Conservation (phyloP, 164 flowering plant species). For the Magnolia kwangsiensis region DNA sequence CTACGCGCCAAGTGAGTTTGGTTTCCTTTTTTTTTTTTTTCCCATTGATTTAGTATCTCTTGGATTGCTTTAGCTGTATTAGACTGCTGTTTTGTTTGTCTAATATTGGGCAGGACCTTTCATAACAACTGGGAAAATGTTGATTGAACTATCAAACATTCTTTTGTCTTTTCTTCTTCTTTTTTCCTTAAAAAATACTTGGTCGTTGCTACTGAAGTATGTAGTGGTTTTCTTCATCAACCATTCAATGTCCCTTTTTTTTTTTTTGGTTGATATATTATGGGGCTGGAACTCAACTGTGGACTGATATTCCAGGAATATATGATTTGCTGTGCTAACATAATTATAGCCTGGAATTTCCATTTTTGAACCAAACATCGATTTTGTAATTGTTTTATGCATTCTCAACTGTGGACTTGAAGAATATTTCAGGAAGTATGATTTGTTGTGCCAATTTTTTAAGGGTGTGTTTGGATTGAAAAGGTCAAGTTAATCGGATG, state of each 20-base stretch:
- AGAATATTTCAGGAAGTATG: no score
- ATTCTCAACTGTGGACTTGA: no score
- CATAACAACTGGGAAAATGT: background rate
- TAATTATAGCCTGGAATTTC: no score
- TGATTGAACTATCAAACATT: no score
- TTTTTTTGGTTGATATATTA: background rate
- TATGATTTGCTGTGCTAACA: no score
- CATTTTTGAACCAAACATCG: no score
- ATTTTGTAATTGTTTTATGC: no score
- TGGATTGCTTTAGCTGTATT: background rate
- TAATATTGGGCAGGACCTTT: background rate
- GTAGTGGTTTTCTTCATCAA: background rate
- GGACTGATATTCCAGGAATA: background rate
- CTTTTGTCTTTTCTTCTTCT: background rate
- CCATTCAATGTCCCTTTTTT: background rate
- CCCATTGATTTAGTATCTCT: background rate
- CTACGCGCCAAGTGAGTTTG: slow-evolving; percentile 73
- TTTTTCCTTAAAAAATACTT: background rate
- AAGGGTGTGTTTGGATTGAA: no score
- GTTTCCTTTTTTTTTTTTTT: background rate
- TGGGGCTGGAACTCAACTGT: background rate
- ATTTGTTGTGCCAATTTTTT: no score
- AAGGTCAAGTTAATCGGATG: no score
- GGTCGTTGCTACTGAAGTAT: background rate
- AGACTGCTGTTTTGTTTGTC: background rate